Conservation (phyloP, 169 alveolate genomes). For the Plasmodium relictum region DNA sequence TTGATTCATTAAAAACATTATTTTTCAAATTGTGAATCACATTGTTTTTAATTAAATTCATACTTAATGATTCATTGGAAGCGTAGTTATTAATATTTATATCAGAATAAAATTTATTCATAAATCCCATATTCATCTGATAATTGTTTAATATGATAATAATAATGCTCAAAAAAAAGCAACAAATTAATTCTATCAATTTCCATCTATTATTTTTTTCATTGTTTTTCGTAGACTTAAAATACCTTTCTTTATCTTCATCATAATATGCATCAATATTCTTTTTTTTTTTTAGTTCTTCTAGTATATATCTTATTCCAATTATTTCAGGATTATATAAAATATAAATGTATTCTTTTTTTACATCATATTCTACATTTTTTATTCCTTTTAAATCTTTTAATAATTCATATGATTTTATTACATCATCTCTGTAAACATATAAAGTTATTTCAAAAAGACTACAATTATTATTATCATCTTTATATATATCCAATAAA, state of each 20-base stretch:
- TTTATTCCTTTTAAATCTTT: conserved; percentile 49
- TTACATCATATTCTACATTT: conserved; percentile 63
- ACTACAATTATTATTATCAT: conserved; percentile 40
- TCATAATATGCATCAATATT: conserved; percentile 76
- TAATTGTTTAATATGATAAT: conserved; percentile 59
- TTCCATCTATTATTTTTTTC: conserved; percentile 50
- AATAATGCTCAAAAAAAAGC: conserved; percentile 46
- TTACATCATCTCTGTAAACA: conserved; percentile 61
- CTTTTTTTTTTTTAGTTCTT: conserved; percentile 49
- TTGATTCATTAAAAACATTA: too few relatives aligned
- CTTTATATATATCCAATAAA: conserved; percentile 55
- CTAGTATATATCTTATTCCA: conserved; percentile 59
- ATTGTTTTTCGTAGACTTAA: conserved; percentile 55
- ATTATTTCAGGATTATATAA: conserved; percentile 66
- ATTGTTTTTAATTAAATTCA: too few relatives aligned
- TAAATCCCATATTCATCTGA: conserved; percentile 71
- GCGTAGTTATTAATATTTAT: neutral
- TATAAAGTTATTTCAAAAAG: conserved; percentile 62
- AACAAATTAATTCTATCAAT: conserved; percentile 46
- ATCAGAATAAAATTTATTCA: conserved; percentile 49
- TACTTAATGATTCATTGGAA: too few relatives aligned
- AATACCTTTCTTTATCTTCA: conserved; percentile 75
- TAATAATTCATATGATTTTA: conserved; percentile 57
- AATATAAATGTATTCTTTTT: conserved; percentile 51
- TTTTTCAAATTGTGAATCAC: too few relatives aligned